phyloP scores from a whole-genome alignment of 257 asterid genomes.

The Forsythia viridissima region DNA sequence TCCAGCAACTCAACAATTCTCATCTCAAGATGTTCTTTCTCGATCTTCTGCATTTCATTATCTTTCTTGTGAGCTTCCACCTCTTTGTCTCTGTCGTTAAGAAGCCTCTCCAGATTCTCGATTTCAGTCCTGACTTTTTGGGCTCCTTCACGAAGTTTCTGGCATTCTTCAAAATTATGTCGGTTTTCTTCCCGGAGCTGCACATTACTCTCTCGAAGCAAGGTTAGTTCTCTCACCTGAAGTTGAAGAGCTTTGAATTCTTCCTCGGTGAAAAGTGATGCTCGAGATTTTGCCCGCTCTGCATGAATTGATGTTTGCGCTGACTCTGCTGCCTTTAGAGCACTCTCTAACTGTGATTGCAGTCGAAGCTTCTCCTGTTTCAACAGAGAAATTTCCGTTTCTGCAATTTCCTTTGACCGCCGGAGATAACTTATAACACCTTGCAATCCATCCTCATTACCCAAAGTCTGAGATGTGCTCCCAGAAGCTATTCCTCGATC shows the following conservation, averaged over 20 bases:
- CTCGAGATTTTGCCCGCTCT: conserved; percentile 64
- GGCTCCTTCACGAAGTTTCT: conserved; percentile 76
- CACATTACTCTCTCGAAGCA: conserved; percentile 91
- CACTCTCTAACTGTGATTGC: conserved; percentile 85
- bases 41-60: conserved; percentile 46
- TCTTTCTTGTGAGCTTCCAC: conserved; percentile 66
- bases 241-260: conserved; percentile 77
- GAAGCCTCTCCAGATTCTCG: conserved; percentile 57
- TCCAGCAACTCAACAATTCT: conserved; percentile 72
- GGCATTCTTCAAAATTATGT: conserved; percentile 88
- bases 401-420: conserved; percentile 87
- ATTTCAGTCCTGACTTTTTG: conserved; percentile 56
- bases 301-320: conserved; percentile 69
- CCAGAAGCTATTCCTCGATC: conserved; percentile 69
- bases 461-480: conserved; percentile 43
- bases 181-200: conserved; percentile 93
- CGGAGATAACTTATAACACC: conserved; percentile 82
- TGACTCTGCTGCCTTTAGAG: conserved; percentile 71
- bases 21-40: conserved; percentile 57
- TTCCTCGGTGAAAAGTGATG: conserved; percentile 63
- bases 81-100: conserved; percentile 52
- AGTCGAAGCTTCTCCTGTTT: conserved; percentile 82
- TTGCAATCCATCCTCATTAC: conserved; percentile 74
- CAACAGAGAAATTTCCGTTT: conserved; percentile 85
- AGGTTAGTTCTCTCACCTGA: conserved; percentile 81